Evolutionary conservation across 2,329 filamentous ascomycete species (phyloP).

Genomic region (Talaromyces sp.): DNA sequence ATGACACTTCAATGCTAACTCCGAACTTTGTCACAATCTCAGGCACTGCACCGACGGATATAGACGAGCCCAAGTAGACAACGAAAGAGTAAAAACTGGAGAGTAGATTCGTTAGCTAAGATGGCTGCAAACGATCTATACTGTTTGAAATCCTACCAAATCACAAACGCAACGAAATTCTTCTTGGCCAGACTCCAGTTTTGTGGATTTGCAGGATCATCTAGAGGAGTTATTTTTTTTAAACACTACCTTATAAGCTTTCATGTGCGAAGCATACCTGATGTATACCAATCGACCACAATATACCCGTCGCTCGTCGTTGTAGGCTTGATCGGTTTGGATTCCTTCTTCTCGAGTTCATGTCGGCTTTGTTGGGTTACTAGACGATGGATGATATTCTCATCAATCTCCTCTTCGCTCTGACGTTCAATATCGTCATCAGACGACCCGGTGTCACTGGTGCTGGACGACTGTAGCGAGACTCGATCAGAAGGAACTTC

Average conservation of each 20-base stretch:
- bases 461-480: no score
- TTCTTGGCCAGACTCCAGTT: slow-evolving; percentile 25
- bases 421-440: no score
- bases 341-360: slow-evolving; percentile 23
- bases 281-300: slow-evolving; percentile 32
- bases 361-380: no score
- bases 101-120: no score
- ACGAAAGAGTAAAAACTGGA: slow-evolving; percentile 31
- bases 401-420: background rate
- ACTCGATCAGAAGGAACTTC: no score
- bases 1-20: slow-evolving; percentile 24
- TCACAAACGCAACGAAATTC: slow-evolving; percentile 18
- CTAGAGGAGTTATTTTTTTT: background rate
- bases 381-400: slow-evolving; percentile 16
- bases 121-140: no score
- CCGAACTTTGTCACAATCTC: slow-evolving; percentile 25
- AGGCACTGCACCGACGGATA: slow-evolving; percentile 21
- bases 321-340: slow-evolving; percentile 28
- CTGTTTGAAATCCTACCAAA: slow-evolving; percentile 12
- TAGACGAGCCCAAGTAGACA: slow-evolving; percentile 32
- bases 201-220: slow-evolving; percentile 24
- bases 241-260: no score
- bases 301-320: slow-evolving; percentile 35
- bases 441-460: no score
- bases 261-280: background rate